Percentiles rank a stretch among this genome's conserved stretches.
These are phyloP conservation scores for Candida suzukii DNA, from an alignment of 805 yeast species.

Conservation along the genomic window DNA sequence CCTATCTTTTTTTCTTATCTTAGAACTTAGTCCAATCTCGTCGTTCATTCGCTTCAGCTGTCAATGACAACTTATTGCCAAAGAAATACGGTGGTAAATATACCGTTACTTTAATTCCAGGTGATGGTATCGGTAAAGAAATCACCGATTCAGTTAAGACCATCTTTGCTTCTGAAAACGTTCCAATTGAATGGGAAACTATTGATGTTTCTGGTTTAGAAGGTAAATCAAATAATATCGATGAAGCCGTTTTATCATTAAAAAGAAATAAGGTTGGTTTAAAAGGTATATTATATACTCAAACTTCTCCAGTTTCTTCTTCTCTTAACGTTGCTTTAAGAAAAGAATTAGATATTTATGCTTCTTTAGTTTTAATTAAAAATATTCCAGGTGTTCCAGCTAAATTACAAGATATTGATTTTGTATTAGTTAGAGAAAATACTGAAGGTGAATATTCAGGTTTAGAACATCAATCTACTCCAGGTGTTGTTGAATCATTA, in stretches of 20 bases:
- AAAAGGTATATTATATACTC: slow-evolving; percentile 93
- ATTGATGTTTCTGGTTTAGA: slow-evolving; percentile 60
- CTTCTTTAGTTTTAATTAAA: slow-evolving; percentile 90
- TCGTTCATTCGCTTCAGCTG: slow-evolving; percentile 25
- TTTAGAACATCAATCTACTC: slow-evolving; percentile 93
- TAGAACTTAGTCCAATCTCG: slow-evolving; percentile 1
- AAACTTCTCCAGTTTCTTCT: slow-evolving; percentile 67
- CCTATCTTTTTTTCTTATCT: background rate
- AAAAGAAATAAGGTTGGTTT: slow-evolving; percentile 96
- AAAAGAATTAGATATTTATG: slow-evolving; percentile 93
- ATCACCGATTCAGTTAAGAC: slow-evolving; percentile 89
- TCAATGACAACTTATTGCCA: slow-evolving; percentile 41
- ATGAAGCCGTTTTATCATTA: slow-evolving; percentile 81
- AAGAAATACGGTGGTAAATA: slow-evolving; percentile 92
- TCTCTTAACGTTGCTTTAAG: slow-evolving; percentile 94
- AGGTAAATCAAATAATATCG: slow-evolving; percentile 43
- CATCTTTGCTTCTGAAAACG: slow-evolving; percentile 77
- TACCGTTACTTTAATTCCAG: slow-evolving; percentile 93
- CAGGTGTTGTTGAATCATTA: slow-evolving; percentile 95
- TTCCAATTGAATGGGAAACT: slow-evolving; percentile 92
- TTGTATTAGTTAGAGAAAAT: slow-evolving; percentile 95
- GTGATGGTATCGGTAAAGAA: slow-evolving; percentile 97
- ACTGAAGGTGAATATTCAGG: slow-evolving; percentile 99
- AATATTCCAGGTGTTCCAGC: slow-evolving; percentile 91
- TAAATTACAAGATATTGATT: slow-evolving; percentile 80